Percentiles rank a stretch among this genome's conserved stretches.
Conservation (phyloP, 2,329 filamentous ascomycete species). For the Annulohypoxylon truncatum region DNA sequence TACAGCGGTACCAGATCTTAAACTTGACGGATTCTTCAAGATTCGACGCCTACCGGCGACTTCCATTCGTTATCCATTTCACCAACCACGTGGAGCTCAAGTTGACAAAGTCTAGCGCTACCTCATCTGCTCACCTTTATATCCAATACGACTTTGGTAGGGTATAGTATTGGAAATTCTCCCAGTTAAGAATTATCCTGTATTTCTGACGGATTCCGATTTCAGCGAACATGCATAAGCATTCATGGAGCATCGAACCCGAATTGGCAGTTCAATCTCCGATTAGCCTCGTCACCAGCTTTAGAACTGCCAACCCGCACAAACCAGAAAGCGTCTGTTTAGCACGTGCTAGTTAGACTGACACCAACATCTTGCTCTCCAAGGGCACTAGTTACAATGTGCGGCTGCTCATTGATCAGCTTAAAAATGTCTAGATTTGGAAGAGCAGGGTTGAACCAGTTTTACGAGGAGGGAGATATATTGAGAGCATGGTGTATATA, state of each 20-base stretch:
- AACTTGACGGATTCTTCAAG: not conserved
- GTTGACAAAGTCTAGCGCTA: not conserved
- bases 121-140: not conserved
- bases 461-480: not conserved
- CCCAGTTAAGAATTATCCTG: not conserved
- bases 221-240: not conserved
- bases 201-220: not conserved
- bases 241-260: conserved; percentile 3
- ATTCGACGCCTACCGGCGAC: not conserved
- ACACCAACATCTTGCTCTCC: not conserved
- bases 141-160: not conserved
- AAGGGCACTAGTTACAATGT: not conserved
- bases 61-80: not conserved
- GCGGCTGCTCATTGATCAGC: not conserved
- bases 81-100: not conserved
- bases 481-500: conserved; percentile 3
- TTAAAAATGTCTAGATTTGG: not conserved
- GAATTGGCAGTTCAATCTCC: conserved; percentile 40
- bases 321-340: conserved; percentile 30
- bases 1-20: not conserved
- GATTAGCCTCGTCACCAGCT: conserved; percentile 24
- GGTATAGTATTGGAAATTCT: not conserved
- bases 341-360: conserved; percentile 30
- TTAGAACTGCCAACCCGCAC: conserved; percentile 7
- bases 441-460: not conserved